phyloP scores from a whole-genome alignment of 306 rosid genomes.

The Sechiopsis laciniata region DNA sequence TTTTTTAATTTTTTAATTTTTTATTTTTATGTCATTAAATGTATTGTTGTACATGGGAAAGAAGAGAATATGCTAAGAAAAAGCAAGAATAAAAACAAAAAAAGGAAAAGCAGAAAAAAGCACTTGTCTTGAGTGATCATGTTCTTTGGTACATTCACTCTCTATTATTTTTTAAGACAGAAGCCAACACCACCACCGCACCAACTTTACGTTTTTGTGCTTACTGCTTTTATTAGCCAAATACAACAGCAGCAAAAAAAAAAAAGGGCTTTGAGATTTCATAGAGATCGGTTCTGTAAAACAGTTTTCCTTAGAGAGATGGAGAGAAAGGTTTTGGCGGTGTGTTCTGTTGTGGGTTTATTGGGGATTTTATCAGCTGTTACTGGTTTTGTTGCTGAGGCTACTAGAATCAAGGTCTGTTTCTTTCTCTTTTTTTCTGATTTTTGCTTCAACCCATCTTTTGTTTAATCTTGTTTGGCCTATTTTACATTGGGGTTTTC shows the following conservation, averaged over 20 bases:
- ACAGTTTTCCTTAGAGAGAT: slow-evolving; percentile 22
- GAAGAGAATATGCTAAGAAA: not conserved
- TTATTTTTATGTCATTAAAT: too few relatives aligned
- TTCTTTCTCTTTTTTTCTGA: slow-evolving; percentile 1
- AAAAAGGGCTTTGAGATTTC: not conserved
- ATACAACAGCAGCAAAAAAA: not conserved
- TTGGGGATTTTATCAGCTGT: slow-evolving; percentile 68
- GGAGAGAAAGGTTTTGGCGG: slow-evolving; percentile 54
- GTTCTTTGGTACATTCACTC: too few relatives aligned
- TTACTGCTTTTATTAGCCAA: slow-evolving; percentile 13
- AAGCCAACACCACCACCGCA: not conserved
- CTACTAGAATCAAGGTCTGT: slow-evolving; percentile 75
- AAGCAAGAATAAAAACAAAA: not conserved
- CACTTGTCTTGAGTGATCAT: not conserved
- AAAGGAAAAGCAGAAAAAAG: not conserved
- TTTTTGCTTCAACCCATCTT: not conserved
- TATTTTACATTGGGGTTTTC: not conserved
- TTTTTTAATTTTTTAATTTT: too few relatives aligned
- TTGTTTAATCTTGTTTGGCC: not conserved
- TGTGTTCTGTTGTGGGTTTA: slow-evolving; percentile 52
- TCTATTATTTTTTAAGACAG: not conserved
- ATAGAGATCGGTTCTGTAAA: not conserved
- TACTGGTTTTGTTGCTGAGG: slow-evolving; percentile 76
- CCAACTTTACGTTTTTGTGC: slow-evolving; percentile 14
- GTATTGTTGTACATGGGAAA: too few relatives aligned